Percentiles rank a stretch among this genome's conserved stretches.
phyloP scores from a whole-genome alignment of 208 protist species.

The Novymonas esmeraldas region DNA sequence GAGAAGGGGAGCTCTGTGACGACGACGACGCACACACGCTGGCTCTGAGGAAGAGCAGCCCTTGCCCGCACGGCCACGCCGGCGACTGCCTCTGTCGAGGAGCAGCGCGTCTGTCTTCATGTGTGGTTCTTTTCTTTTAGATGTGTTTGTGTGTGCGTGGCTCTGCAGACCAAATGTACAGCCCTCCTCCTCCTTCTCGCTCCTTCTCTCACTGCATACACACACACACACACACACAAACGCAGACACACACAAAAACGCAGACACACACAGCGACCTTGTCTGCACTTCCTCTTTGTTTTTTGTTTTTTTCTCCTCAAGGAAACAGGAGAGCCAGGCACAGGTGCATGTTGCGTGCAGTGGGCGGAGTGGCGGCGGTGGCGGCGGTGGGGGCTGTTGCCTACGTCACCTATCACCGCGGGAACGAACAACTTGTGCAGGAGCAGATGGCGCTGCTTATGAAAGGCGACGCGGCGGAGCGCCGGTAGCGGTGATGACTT shows the following conservation, averaged over 20 bases:
- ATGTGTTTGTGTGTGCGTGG: too few relatives aligned
- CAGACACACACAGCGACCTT: neutral
- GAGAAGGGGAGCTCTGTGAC: too few relatives aligned
- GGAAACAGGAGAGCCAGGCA: neutral
- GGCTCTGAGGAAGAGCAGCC: too few relatives aligned
- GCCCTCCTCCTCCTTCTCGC: too few relatives aligned
- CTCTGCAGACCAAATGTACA: too few relatives aligned
- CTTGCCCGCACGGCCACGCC: too few relatives aligned
- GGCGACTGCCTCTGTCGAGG: too few relatives aligned
- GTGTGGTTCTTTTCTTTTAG: too few relatives aligned
- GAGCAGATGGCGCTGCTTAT: slow-evolving; percentile 36
- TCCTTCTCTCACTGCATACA: too few relatives aligned
- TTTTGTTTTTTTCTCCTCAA: neutral
- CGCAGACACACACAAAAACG: neutral
- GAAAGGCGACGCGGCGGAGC: slow-evolving; percentile 4
- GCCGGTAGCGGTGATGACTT: too few relatives aligned
- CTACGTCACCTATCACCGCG: slow-evolving; percentile 34
- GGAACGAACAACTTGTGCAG: slow-evolving; percentile 40
- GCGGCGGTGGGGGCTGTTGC: slow-evolving; percentile 25
- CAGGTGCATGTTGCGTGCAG: slow-evolving; percentile 18
- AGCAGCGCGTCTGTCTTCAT: too few relatives aligned
- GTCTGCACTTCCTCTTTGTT: neutral
- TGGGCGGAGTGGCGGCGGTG: slow-evolving; percentile 22
- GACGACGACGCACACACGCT: too few relatives aligned
- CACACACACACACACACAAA: neutral